Base-by-base conservation (phyloP, 139 green algal genomes). In the Chlorella sp. region DNA sequence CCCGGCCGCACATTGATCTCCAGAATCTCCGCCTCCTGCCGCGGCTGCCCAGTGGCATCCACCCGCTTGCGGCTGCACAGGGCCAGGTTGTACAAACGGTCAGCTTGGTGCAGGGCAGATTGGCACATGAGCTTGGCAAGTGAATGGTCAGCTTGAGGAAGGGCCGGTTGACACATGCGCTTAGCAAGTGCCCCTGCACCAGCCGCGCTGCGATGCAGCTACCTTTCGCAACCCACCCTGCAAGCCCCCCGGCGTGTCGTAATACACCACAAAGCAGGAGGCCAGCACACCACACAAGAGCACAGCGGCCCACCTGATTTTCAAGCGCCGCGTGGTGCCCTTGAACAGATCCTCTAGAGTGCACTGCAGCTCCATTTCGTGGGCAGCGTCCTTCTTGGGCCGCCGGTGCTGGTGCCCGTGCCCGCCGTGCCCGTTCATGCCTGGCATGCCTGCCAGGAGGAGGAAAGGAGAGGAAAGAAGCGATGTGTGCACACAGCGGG, bases 1-100 rank as follows among this genome's bases (percentile, higher is more conserved):
- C 98, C 98, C 0, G 98, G 96, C 94, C 97, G 97, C 39, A 99
- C 91, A 28, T 97, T 87, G 75, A 99, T 95, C 80, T 95, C 95
- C 61, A 99, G 76, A 14, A 98, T 96, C 92, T 99, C 97, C 64
- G 94, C 89, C 71, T 95, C 92, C 19, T 87, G 77, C 64, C 80
- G 86, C 40, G 79, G 83, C 76, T 82, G 60, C 30, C 89, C 90
- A 18, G 24, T 84, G 57, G 69, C 90, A 34, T 93, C 91, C n/a
- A 88, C 80, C 22, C 92, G 60, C 18, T 82, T 92, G 37, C 91
- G 75, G 24, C 80, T 90, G 86, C 86, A 71, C 26, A 2, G 32
- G 71, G 28, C 71, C 3, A 40, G 71, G 32, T 3, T n/a, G 32
- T 14, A 21, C 3, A 0, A 78, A 30, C 71, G 32, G 30, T n/a